These are phyloP conservation scores for Sungouiella thailandica DNA, from an alignment of 805 yeast species.

Conservation along the genomic window DNA sequence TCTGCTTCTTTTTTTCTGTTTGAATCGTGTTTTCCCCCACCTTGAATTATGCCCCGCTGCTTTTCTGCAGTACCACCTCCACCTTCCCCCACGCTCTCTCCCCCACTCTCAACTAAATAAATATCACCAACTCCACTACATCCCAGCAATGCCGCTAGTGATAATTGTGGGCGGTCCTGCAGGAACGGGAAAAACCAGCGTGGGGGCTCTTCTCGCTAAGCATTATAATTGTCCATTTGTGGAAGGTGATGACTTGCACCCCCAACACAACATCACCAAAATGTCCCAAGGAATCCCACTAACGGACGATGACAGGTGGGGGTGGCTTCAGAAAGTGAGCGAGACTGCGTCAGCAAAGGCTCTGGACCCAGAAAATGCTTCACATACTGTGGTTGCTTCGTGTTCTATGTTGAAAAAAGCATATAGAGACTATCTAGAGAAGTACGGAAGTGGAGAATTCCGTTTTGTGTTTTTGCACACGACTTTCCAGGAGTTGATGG, in stretches of 20 bases:
- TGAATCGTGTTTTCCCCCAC: too few species aligned
- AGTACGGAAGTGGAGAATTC: conserved; percentile 36
- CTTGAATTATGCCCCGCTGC: too few species aligned
- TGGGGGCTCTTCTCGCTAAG: conserved; percentile 50
- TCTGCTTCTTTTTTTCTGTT: too few species aligned
- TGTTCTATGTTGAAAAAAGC: conserved; percentile 79
- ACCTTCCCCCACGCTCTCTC: conserved; percentile 3
- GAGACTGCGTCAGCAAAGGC: conserved; percentile 36
- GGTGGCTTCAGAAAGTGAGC: conserved; percentile 65
- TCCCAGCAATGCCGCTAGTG: conserved; percentile 22
- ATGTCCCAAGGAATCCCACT: conserved; percentile 81
- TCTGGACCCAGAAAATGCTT: conserved; percentile 13
- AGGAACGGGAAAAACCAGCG: conserved; percentile 90
- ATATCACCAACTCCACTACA: neutral
- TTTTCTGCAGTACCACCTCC: neutral
- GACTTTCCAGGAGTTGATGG: conserved; percentile 51
- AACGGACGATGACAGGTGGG: conserved; percentile 89
- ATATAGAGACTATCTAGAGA: conserved; percentile 62
- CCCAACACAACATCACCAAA: conserved; percentile 64
- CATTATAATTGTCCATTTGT: conserved; percentile 51
- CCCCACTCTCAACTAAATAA: conserved; percentile 2
- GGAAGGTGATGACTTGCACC: conserved; percentile 86
- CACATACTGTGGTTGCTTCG: conserved; percentile 50
- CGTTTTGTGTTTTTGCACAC: conserved; percentile 66
- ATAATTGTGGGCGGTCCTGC: conserved; percentile 90